Percentiles rank a stretch among this genome's conserved stretches.
These are phyloP conservation scores for Suillus luteus DNA, from an alignment of 768 basidiomycete species.

Conservation along the genomic window DNA sequence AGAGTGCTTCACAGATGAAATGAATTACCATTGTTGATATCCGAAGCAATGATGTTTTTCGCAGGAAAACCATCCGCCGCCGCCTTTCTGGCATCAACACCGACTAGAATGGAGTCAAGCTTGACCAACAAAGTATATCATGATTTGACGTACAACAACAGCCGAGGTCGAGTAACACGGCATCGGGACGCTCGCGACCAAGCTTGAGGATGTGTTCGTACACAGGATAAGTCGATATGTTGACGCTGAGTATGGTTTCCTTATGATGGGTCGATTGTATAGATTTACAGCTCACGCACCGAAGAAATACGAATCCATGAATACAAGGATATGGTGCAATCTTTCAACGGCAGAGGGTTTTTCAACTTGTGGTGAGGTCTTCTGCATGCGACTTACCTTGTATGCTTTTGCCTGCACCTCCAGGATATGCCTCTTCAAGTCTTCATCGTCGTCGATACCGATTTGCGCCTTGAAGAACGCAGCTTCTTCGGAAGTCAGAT, in stretches of 20 bases:
- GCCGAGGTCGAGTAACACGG: constrained; percentile 47
- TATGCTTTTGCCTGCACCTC: constrained; percentile 30
- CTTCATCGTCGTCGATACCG: constrained; percentile 28
- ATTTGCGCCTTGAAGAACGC: constrained; percentile 28
- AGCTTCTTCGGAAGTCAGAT: constrained; percentile 8
- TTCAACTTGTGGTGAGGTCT: background rate
- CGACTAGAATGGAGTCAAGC: constrained; percentile 15
- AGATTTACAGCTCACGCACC: constrained; percentile 15
- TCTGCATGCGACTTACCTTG: constrained; percentile 16
- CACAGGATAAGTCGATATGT: background rate
- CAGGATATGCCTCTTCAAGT: constrained; percentile 30
- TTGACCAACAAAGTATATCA: background rate
- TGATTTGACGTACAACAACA: constrained; percentile 41
- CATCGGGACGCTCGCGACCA: constrained; percentile 36
- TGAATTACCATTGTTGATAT: constrained; percentile 40
- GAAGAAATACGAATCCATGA: constrained; percentile 24
- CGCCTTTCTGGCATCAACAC: constrained; percentile 41
- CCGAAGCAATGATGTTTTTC: constrained; percentile 39
- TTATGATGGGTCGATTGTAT: background rate
- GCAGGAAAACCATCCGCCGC: constrained; percentile 46
- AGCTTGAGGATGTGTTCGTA: constrained; percentile 36
- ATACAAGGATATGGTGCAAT: constrained; percentile 29
- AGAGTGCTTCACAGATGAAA: background rate
- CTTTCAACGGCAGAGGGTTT: background rate
- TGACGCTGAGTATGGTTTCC: background rate